Evolutionary conservation across 2,329 filamentous ascomycete genomes (phyloP), one percentile per base, ranked within the genome.

Genomic region (Ophiosphaerella herpotricha): DNA sequence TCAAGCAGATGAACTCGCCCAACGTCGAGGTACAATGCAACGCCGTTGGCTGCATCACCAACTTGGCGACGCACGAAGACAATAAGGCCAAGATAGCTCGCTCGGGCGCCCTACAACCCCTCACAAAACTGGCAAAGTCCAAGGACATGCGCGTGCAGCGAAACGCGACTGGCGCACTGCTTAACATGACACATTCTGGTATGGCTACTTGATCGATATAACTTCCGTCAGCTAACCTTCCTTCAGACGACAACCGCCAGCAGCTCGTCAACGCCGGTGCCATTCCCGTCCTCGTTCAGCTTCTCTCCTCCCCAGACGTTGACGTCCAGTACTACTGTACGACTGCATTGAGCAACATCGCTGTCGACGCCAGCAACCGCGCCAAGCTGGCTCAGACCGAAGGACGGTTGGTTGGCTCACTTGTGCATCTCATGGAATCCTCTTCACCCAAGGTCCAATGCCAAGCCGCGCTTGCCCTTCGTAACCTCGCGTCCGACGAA

Each of bases 171-270:
- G 94, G 94, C 46, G 94, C 94, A 39, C 79, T 99, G 50, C 82
- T 99, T 60, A 99, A 99, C 75, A 99, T 99, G 94, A 99, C 94
- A 65, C 94, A 99, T 78, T 97, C 92, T 58, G 91, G 91, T 96
- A 84, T 52, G 82, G 5, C 38, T 23, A 7, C 33, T 39, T 18
- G 18, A 31, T 12, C 33, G 24, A 31, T 38, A 39, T 46, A 23
- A 52, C n/a, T 35, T n/a, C 29, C 23, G 34, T 39, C 34, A 52
- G 46, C 63, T 71, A 40, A 73, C 54, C 37, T 37, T 8, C 5
- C 57, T 34, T 16, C 71, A 94, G 94, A 97, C 73, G 94, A 99
- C 75, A 99, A 99, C 74, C 86, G 94, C 62, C 91, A 97, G 75
- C 92, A 99, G 74, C 87, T 99, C 24, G 94, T 99, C 60, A 95